These are phyloP conservation scores for Allomyces macrogynus DNA, from an alignment of 192 early-diverging fungal species.

Conservation along the genomic window DNA sequence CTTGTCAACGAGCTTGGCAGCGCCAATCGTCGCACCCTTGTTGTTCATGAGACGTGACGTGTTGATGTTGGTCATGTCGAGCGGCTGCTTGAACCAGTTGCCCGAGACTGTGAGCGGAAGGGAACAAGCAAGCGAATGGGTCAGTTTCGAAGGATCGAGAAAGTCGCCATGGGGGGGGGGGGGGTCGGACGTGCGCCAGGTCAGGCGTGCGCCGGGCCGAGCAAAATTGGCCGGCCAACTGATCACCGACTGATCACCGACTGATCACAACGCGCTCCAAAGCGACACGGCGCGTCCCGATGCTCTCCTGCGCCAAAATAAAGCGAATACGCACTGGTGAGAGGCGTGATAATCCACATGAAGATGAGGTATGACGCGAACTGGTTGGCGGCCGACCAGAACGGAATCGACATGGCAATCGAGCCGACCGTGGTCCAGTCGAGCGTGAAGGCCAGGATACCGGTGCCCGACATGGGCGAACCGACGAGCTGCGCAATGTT, in stretches of 20 bases:
- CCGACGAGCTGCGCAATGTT: conserved; percentile 7
- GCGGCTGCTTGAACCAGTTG: background rate
- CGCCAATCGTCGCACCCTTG: background rate
- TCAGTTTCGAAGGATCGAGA: too few species aligned
- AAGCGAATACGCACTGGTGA: background rate
- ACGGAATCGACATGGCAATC: conserved; percentile 21
- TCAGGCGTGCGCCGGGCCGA: too few species aligned
- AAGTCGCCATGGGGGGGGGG: too few species aligned
- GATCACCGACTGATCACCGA: too few species aligned
- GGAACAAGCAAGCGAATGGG: too few species aligned
- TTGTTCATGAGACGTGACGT: background rate
- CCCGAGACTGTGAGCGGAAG: too few species aligned
- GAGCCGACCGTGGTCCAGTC: conserved; percentile 12
- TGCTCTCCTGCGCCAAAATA: too few species aligned
- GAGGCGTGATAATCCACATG: conserved; percentile 36
- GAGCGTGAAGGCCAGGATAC: conserved; percentile 15
- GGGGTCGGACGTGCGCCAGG: too few species aligned
- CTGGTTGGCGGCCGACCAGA: conserved; percentile 45
- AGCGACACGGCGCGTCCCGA: too few species aligned
- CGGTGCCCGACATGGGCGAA: conserved; percentile 14
- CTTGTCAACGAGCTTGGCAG: conserved; percentile 4
- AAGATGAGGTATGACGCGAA: conserved; percentile 48
- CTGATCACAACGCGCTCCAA: too few species aligned
- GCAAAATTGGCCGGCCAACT: too few species aligned
- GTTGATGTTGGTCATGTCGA: background rate